Conservation (phyloP, 805 yeast genomes). For the Tetrapisispora iriomotensis region DNA sequence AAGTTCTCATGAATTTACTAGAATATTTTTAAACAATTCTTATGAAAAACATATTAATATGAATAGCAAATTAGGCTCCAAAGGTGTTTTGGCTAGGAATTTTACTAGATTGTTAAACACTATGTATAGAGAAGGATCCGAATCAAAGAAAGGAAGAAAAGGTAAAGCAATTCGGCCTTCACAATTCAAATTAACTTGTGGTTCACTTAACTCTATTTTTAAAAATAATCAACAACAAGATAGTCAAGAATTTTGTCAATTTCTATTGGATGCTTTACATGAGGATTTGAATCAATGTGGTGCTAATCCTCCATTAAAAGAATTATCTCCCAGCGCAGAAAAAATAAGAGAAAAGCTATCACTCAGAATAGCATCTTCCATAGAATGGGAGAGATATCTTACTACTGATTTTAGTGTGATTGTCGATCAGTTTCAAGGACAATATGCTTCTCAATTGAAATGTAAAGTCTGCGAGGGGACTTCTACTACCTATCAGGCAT, state of each 20-base stretch:
- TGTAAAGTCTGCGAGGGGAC: slow-evolving; percentile 68
- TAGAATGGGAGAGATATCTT: slow-evolving; percentile 88
- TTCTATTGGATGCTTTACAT: slow-evolving; percentile 79
- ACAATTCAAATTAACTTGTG: slow-evolving; percentile 60
- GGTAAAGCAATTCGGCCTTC: slow-evolving; percentile 41
- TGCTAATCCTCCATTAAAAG: slow-evolving; percentile 41
- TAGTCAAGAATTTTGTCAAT: slow-evolving; percentile 86
- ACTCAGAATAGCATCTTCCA: slow-evolving; percentile 70
- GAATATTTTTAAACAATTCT: slow-evolving; percentile 53
- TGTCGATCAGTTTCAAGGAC: slow-evolving; percentile 84
- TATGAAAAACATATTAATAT: slow-evolving; percentile 63
- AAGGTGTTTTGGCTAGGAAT: slow-evolving; percentile 65
- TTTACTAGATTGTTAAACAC: slow-evolving; percentile 55
- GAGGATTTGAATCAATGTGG: slow-evolving; percentile 78
- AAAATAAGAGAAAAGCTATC: slow-evolving; percentile 60
- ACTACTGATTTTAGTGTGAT: slow-evolving; percentile 72
- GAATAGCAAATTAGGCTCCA: slow-evolving; percentile 66
- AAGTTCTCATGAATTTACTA: slow-evolving; percentile 59
- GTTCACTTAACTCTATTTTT: slow-evolving; percentile 65
- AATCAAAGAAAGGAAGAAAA: slow-evolving; percentile 12
- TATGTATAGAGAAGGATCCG: slow-evolving; percentile 36
- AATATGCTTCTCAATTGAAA: slow-evolving; percentile 64
- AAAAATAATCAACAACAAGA: slow-evolving; percentile 83
- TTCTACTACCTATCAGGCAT: slow-evolving; percentile 81
- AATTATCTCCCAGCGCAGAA: slow-evolving; percentile 65